phyloP scores from a whole-genome alignment of 495 filamentous ascomycete genomes.

The Aspergillus steynii region DNA sequence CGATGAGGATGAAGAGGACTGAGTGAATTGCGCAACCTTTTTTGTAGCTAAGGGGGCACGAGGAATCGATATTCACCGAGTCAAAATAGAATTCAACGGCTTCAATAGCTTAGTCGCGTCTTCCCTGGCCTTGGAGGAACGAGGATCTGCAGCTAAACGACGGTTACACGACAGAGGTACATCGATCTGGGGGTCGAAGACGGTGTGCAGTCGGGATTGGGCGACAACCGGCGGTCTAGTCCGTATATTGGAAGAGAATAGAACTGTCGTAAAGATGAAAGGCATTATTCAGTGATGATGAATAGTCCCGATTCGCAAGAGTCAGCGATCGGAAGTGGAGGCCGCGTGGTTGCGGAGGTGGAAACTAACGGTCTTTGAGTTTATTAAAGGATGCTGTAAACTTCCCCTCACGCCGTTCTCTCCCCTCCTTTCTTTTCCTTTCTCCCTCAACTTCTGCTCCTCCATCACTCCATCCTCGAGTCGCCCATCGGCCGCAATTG shows the following conservation, averaged over 20 bases:
- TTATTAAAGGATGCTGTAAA: background rate
- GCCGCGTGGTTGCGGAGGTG: background rate
- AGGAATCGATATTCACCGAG: background rate
- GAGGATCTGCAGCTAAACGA: background rate
- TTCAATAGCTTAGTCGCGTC: background rate
- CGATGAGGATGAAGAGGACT: slow-evolving; percentile 63
- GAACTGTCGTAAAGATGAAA: background rate
- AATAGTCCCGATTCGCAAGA: too few species aligned
- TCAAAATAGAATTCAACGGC: background rate
- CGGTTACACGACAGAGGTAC: background rate
- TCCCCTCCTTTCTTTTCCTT: slow-evolving; percentile 5
- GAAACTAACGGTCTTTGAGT: background rate
- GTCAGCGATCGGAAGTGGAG: background rate
- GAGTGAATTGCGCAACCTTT: slow-evolving; percentile 1
- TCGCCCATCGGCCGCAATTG: background rate
- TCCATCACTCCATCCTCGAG: background rate
- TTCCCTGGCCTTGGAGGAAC: background rate
- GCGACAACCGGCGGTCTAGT: slow-evolving; percentile 2
- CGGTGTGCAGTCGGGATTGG: background rate
- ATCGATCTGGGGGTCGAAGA: slow-evolving; percentile 2
- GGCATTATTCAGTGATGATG: background rate
- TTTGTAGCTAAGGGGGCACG: background rate
- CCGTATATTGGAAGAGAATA: background rate
- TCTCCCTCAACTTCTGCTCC: background rate
- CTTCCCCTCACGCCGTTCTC: slow-evolving; percentile 9